Evolutionary conservation across 176 grass and related monocot species (phyloP).

Genomic region (Eremochloa ophiuroides): DNA sequence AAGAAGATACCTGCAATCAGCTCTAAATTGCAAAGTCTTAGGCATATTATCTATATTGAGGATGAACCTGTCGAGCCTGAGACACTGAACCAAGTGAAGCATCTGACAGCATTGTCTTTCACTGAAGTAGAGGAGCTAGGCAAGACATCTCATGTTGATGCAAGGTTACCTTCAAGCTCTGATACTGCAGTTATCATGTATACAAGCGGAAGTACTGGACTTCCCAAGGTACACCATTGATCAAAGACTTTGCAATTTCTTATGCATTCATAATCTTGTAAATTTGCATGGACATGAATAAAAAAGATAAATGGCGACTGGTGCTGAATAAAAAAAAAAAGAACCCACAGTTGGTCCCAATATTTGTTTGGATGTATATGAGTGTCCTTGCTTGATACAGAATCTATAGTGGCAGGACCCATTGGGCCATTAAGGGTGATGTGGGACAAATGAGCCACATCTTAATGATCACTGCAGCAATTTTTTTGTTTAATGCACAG

Average conservation of each 20-base stretch:
- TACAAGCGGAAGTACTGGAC: constrained; percentile 87
- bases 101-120: constrained; percentile 56
- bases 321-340: background rate
- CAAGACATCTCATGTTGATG: constrained; percentile 41
- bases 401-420: background rate
- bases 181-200: constrained; percentile 93
- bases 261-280: background rate
- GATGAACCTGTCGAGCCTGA: constrained; percentile 69
- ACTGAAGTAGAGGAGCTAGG: constrained; percentile 69
- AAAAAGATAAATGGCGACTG: background rate
- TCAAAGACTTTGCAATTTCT: constrained; percentile 17
- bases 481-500: background rate
- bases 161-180: constrained; percentile 56
- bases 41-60: constrained; percentile 77
- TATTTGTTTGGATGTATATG: background rate
- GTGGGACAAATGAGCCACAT: background rate
- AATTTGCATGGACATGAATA: background rate
- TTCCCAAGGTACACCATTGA: constrained; percentile 63
- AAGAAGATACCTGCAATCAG: constrained; percentile 78
- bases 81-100: constrained; percentile 38
- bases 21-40: constrained; percentile 52
- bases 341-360: background rate
- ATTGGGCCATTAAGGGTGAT: background rate
- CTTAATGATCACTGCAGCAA: background rate
- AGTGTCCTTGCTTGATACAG: background rate